phyloP scores from a whole-genome alignment of 1,284 basidiomycete genomes.

The Takashimella tepidaria region DNA sequence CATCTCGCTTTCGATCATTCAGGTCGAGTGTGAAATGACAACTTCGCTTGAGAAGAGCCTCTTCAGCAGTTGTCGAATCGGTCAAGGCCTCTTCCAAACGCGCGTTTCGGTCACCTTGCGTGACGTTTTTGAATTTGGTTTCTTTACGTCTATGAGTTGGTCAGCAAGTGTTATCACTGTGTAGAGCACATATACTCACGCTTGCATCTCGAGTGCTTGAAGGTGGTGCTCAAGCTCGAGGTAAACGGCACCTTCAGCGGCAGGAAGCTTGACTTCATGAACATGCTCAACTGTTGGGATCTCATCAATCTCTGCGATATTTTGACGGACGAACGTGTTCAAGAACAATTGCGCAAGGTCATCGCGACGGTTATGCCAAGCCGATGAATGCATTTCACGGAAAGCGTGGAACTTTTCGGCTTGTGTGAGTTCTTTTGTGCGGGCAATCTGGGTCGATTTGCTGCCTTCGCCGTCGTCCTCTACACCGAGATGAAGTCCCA shows the following conservation, averaged over 20 bases:
- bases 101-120: slow-evolving; percentile 74
- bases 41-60: slow-evolving; percentile 85
- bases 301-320: slow-evolving; percentile 94
- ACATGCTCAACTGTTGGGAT: slow-evolving; percentile 72
- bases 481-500: slow-evolving; percentile 80
- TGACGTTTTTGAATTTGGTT: slow-evolving; percentile 55
- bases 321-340: slow-evolving; percentile 81
- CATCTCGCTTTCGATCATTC: slow-evolving; percentile 55
- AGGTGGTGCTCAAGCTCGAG: slow-evolving; percentile 93
- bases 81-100: slow-evolving; percentile 80
- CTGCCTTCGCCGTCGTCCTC: slow-evolving; percentile 82
- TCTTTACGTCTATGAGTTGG: slow-evolving; percentile 78
- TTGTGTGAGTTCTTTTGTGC: slow-evolving; percentile 75
- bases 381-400: slow-evolving; percentile 83
- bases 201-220: slow-evolving; percentile 51
- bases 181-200: slow-evolving; percentile 22
- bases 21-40: slow-evolving; percentile 80
- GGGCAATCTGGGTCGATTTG: slow-evolving; percentile 67
- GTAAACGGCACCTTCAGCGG: slow-evolving; percentile 91
- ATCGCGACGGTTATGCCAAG: slow-evolving; percentile 87
- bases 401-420: slow-evolving; percentile 94
- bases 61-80: slow-evolving; percentile 83
- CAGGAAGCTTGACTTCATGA: slow-evolving; percentile 69
- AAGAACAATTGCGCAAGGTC: slow-evolving; percentile 77
- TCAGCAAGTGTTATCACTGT: slow-evolving; percentile 5